phyloP scores from a whole-genome alignment of 371 early-diverging fungal species.

The Actinomucor elegans region DNA sequence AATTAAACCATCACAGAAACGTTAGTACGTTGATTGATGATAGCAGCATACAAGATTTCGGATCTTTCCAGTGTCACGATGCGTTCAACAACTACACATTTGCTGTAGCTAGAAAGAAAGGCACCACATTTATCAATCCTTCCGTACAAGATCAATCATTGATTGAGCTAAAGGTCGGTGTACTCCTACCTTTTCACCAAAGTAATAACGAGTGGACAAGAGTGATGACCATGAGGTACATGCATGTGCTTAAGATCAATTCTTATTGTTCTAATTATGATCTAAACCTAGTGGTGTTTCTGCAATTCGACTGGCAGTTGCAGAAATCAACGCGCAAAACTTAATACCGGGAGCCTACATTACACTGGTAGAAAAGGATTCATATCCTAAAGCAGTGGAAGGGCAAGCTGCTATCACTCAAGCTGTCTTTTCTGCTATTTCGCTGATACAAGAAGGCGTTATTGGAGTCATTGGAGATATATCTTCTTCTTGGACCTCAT shows the following conservation, averaged over 20 bases:
- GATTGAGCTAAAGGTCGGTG: slow-evolving; percentile 55
- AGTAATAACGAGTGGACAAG: slow-evolving; percentile 38
- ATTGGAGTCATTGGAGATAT: slow-evolving; percentile 61
- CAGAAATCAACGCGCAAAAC: slow-evolving; percentile 54
- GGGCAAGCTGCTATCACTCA: slow-evolving; percentile 48
- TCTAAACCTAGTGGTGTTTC: slow-evolving; percentile 64
- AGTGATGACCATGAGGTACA: slow-evolving; percentile 42
- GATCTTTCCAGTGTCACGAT: slow-evolving; percentile 13
- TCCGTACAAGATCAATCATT: slow-evolving; percentile 6
- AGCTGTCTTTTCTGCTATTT: slow-evolving; percentile 57
- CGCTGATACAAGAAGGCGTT: slow-evolving; percentile 57
- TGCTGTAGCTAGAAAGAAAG: slow-evolving; percentile 24
- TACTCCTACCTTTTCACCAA: slow-evolving; percentile 54
- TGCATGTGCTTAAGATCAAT: not conserved
- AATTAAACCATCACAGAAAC: not conserved
- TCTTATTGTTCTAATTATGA: not conserved
- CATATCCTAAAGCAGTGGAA: slow-evolving; percentile 50
- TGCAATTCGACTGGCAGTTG: slow-evolving; percentile 57
- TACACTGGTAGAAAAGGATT: slow-evolving; percentile 58
- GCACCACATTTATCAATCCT: slow-evolving; percentile 39
- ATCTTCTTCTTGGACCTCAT: slow-evolving; percentile 58
- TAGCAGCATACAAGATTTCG: not conserved
- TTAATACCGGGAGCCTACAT: slow-evolving; percentile 61
- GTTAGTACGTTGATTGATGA: not conserved
- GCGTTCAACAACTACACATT: slow-evolving; percentile 28